Conservation (phyloP, 1,284 basidiomycete genomes). For the Moniliophthora roreri region DNA sequence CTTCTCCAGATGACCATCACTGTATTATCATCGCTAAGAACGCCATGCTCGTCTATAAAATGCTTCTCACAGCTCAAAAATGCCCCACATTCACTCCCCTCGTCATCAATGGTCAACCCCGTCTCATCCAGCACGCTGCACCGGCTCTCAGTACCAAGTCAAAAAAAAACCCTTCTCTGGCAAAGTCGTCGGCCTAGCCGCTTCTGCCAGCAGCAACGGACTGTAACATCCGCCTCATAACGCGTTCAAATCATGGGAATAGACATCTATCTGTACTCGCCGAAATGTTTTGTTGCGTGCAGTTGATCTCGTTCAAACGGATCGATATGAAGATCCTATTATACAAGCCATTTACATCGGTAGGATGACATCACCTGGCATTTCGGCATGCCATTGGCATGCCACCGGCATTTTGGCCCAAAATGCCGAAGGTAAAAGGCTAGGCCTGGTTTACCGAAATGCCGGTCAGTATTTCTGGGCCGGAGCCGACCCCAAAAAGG, state of each 20-base stretch:
- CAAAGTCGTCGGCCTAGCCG: constrained; percentile 39
- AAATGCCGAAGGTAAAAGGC: no score
- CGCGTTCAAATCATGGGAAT: constrained; percentile 52
- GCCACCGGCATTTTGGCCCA: no score
- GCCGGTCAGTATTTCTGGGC: no score
- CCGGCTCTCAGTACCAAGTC: constrained; percentile 43
- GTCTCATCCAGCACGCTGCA: constrained; percentile 37
- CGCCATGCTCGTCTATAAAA: no score
- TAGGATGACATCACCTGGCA: no score
- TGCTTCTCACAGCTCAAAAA: neutral
- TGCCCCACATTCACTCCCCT: constrained; percentile 35
- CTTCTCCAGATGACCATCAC: no score
- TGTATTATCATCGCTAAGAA: no score
- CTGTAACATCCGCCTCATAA: constrained; percentile 45
- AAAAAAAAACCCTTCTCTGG: constrained; percentile 42
- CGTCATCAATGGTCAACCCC: constrained; percentile 36
- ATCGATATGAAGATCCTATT: constrained; percentile 40
- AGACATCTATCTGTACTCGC: constrained; percentile 33
- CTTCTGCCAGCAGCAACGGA: constrained; percentile 43
- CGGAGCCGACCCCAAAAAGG: no score
- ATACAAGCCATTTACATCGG: constrained; percentile 26
- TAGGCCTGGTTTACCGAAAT: no score
- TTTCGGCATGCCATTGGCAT: no score
- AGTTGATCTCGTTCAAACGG: constrained; percentile 40
- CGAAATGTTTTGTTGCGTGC: constrained; percentile 47